Evolutionary conservation across 192 early-diverging fungal genomes (phyloP), one percentile per base, ranked within the genome.

Genomic region (Linderina pennispora): DNA sequence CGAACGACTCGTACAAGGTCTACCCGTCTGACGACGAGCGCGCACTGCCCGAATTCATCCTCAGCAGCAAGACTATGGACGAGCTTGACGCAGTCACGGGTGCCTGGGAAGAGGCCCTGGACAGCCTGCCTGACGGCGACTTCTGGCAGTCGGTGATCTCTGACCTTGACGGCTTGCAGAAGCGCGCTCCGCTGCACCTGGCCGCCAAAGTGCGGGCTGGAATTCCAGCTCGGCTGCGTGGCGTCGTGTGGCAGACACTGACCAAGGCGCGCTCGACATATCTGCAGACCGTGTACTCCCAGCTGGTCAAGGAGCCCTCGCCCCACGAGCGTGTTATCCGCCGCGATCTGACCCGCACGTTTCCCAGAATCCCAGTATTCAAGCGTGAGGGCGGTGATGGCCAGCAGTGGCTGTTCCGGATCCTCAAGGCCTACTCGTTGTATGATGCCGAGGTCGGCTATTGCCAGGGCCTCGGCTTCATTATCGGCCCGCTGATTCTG

Each of bases 381-480:
- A 77, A 81, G 43, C 68, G 87, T 38, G 80, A 84, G 42, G 79
- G 75, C 21, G 92, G 90, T 20, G 78, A 86, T 24, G 94, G 91
- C 13, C 95, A 98, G 74, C 80, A 82, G 44, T 76, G 79, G 38
- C 75, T 98, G 68, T 86, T 87, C 57, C 82, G 89, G 48, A 78
- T 98, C 15, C 65, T 94, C 23, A 91, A 88, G 67, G 94, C 94
- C 7, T 99, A 99, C 53, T 87, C 84, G 35, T 61, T 97, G 23
- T 99, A 92, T 58, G 96, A 99, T 57, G 67, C 84, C 13, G 85
- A 92, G 55, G 87, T 99, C 23, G 96, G 96, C 3, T 99, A 99
- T 50, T 99, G 96, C 65, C 96, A 99, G 71, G 96, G 96, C 13
- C 80, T 99, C 22, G 85, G 90, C 4, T 99, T 99, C 57, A 77